Evolutionary conservation across 345 rosid genomes (phyloP).

Genomic region (Corymbia maculata): DNA sequence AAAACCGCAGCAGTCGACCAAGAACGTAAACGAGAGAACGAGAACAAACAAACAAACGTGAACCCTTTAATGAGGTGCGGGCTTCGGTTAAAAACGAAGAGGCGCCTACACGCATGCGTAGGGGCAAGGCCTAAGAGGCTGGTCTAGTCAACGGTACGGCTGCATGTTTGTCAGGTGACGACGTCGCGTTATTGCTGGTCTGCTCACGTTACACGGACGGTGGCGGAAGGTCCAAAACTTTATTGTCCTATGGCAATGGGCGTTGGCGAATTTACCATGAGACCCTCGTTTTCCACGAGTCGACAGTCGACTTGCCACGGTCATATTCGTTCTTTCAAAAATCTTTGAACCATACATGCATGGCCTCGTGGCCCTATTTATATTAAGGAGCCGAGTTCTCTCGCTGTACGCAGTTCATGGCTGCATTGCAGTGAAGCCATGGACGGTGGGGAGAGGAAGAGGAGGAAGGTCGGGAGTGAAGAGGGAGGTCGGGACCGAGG

Average conservation of each 20-base stretch:
- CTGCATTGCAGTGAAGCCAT: not conserved
- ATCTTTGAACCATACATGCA: not conserved
- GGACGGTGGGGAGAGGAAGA: not conserved
- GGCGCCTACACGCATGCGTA: not conserved
- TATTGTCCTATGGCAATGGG: not conserved
- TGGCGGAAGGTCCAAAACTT: not conserved
- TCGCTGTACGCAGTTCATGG: not conserved
- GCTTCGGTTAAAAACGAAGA: not conserved
- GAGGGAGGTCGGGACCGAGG: constrained; percentile 3
- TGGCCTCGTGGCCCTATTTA: not conserved
- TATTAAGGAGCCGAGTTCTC: not conserved
- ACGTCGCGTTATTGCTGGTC: not conserved
- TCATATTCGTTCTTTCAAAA: not conserved
- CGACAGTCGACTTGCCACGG: not conserved
- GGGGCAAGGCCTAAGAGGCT: not conserved
- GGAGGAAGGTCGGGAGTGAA: not conserved
- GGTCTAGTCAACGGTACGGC: not conserved
- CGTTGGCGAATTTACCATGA: not conserved
- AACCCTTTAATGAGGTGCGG: not conserved
- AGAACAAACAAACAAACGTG: not conserved
- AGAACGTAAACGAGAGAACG: not conserved
- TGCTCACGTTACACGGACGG: not conserved
- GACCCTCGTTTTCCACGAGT: not conserved
- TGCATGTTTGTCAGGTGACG: not conserved
- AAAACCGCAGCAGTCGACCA: not conserved